Percentiles rank a stretch among this genome's conserved stretches.
These are phyloP conservation scores for Colletotrichum chrysophilum DNA, from an alignment of 2,329 filamentous ascomycete species.

Conservation along the genomic window DNA sequence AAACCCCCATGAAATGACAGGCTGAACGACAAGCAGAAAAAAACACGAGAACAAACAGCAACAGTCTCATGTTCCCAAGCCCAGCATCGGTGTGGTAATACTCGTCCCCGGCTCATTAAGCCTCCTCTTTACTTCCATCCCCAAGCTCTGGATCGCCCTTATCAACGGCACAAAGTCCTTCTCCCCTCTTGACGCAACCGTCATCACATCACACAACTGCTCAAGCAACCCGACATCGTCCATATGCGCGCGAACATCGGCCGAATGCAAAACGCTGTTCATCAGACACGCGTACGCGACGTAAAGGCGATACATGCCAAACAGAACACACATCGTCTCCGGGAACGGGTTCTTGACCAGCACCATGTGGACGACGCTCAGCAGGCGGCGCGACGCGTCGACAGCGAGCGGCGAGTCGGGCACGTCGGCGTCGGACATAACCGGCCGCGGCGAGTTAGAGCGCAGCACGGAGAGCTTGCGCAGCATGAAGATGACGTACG, in stretches of 20 bases:
- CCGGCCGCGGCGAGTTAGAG: conserved; percentile 29
- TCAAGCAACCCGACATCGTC: conserved; percentile 27
- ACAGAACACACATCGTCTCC: conserved; percentile 26
- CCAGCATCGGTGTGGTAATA: neutral
- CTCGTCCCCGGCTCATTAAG: neutral
- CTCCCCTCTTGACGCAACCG: conserved; percentile 24
- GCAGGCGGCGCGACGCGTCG: conserved; percentile 27
- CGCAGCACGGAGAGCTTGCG: conserved; percentile 25
- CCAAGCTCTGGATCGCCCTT: conserved; percentile 29
- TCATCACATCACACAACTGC: conserved; percentile 20
- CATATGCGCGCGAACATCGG: conserved; percentile 18
- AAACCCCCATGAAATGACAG: neutral
- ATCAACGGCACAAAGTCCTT: conserved; percentile 31
- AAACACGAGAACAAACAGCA: neutral
- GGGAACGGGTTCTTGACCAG: conserved; percentile 27
- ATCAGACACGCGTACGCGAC: conserved; percentile 32
- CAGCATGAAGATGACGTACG: conserved; percentile 37
- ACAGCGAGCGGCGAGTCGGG: conserved; percentile 32
- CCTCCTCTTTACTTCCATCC: conserved; percentile 26
- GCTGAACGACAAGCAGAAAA: neutral
- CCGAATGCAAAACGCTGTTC: conserved; percentile 25
- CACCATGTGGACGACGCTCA: conserved; percentile 24
- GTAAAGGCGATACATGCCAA: conserved; percentile 32
- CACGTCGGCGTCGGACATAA: conserved; percentile 30
- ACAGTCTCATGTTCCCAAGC: neutral